Base-by-base conservation (phyloP, 2,329 filamentous ascomycete genomes). In the Decorospora gaudefroyi region DNA sequence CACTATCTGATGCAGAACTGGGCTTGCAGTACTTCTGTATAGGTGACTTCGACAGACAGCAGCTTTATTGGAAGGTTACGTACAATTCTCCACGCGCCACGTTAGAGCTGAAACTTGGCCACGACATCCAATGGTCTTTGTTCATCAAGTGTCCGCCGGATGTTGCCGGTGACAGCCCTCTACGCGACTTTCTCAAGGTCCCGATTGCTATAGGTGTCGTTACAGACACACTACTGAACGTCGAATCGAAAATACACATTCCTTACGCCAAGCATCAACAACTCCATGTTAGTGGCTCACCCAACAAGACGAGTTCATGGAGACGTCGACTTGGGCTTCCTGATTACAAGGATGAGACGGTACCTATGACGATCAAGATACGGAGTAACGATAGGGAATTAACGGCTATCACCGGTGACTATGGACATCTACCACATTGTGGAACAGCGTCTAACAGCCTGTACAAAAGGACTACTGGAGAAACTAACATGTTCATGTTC, bases 361-460 rank as follows among this genome's bases (percentile, higher is more conserved):
- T 82, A 2, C 79, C 75, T 59, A 61, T 66, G 4, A 46, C 60
- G 1, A 62, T 84, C 2, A 44, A 64, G 1, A 61, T 85, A 2
- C 53, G 69, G 10, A 11, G 58, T 72, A 6, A 68, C 69, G 15
- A 32, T 55, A 15, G 35, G 1, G 27, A 44, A 10, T 16, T 23
- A 3, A 11, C 39, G 3, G 66, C 76, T 37, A 60, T 84, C 8
- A 61, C 59, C 2, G 83, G 83, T 2, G 59, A 59, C 0, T 86
- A 84, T 52, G 52, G 70, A 5, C 67, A 76, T 7, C 66, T 82
- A 1, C 76, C 74, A 8, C 65, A 78, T 4, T 87, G 84, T 54
- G 83, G 81, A 4, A 83, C 78, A 3, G 76, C 83, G 0, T 74
- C 68, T 15, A 72, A 74, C 11, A 76, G 76, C 39, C 62, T 86